A percentile compares a stretch with the other conserved stretches of the same genome.
Conservation (phyloP, 2,329 filamentous ascomycete species). For the Celoporthe dispersa region DNA sequence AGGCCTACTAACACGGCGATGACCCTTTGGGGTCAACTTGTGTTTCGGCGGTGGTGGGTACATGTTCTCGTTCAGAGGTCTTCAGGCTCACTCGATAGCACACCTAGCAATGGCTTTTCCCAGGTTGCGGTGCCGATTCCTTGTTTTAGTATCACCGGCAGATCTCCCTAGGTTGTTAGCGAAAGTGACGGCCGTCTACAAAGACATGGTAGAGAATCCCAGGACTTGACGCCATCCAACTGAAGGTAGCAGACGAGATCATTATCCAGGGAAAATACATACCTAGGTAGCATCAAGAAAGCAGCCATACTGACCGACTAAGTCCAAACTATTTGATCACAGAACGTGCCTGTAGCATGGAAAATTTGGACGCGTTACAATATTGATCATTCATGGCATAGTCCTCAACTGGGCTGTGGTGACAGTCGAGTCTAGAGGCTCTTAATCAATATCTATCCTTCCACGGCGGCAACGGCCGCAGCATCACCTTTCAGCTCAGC, state of each 20-base stretch:
- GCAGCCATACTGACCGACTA: not conserved
- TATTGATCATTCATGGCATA: not conserved
- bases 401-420: not conserved
- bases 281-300: not conserved
- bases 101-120: no score
- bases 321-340: not conserved
- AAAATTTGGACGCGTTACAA: not conserved
- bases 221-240: not conserved
- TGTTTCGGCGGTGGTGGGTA: not conserved
- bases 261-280: not conserved
- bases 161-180: not conserved
- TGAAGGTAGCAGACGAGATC: not conserved
- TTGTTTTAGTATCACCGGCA: no score
- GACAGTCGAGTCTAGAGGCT: not conserved
- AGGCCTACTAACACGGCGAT: not conserved
- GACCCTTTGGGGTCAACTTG: not conserved
- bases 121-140: no score
- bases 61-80: no score
- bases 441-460: conserved; percentile 34
- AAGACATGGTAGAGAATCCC: not conserved
- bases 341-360: not conserved
- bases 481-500: conserved; percentile 37
- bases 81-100: not conserved
- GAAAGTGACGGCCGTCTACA: not conserved
- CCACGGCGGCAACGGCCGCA: conserved; percentile 38